phyloP scores from a whole-genome alignment of 345 rosid genomes.

The Eucalyptus sp. region DNA sequence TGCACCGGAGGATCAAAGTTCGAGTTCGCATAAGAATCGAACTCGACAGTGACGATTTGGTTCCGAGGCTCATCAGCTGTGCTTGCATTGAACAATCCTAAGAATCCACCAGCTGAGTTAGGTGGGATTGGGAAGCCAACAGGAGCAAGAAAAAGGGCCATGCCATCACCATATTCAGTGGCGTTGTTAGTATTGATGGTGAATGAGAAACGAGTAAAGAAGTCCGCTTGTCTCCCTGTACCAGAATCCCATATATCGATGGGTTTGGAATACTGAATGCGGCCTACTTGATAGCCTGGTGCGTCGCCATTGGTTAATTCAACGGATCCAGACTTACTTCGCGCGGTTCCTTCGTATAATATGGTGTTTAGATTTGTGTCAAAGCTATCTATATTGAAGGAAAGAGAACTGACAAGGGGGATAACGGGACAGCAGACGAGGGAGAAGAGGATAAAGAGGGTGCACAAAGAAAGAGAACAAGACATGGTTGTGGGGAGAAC shows the following conservation, averaged over 20 bases:
- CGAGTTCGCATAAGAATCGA: accelerated
- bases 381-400: too few relatives aligned
- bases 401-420: too few relatives aligned
- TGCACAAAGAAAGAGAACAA: neutral
- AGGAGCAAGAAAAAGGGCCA: neutral
- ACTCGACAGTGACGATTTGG: neutral
- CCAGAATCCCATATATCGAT: neutral
- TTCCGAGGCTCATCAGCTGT: neutral
- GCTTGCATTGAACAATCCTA: neutral
- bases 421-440: too few relatives aligned
- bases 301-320: too few relatives aligned
- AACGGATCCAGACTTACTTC: too few relatives aligned
- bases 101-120: neutral
- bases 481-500: neutral
- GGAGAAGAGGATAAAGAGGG: too few relatives aligned
- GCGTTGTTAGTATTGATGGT: neutral
- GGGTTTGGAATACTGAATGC: neutral
- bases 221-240: neutral
- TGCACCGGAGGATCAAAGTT: neutral
- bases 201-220: neutral
- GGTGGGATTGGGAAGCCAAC: neutral
- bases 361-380: too few relatives aligned
- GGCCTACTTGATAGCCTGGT: neutral
- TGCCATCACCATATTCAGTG: neutral
- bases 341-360: too few relatives aligned